phyloP scores from a whole-genome alignment of 2,329 filamentous ascomycete genomes.

The Aspergillus calidoustus region DNA sequence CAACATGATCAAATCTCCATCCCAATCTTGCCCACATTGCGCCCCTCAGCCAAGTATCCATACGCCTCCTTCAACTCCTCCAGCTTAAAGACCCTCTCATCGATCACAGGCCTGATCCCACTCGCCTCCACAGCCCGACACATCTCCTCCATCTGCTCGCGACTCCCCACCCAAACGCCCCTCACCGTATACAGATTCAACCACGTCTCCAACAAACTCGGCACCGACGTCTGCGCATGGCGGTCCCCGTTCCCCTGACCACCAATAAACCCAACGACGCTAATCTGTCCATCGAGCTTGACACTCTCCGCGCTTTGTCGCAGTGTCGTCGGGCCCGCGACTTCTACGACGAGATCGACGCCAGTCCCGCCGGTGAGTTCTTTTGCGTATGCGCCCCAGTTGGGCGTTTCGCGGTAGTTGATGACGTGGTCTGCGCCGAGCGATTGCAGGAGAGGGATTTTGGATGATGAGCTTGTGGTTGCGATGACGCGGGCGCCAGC shows the following conservation, averaged over 20 bases:
- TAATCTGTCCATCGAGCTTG: background rate
- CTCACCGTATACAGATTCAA: constrained; percentile 1
- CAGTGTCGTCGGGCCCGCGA: background rate
- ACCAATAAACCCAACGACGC: background rate
- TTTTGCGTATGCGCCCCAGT: background rate
- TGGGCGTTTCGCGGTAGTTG: background rate
- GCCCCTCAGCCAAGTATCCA: background rate
- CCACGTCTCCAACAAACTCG: constrained; percentile 32
- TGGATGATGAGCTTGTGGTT: background rate
- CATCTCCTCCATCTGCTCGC: constrained; percentile 22
- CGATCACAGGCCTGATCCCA: background rate
- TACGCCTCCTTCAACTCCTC: background rate
- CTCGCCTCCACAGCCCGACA: background rate
- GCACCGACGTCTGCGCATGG: constrained; percentile 20
- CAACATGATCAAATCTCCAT: background rate
- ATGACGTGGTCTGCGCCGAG: background rate
- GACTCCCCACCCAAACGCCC: background rate
- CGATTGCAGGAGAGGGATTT: background rate
- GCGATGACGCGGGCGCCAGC: background rate
- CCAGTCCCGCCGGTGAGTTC: background rate
- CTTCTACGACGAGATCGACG: background rate
- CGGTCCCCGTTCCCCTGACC: constrained; percentile 7
- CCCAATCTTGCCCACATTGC: background rate
- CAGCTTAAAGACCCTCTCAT: background rate
- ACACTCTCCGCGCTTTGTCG: background rate